Base-by-base conservation (phyloP, 805 yeast species). In the Hanseniaspora vineae region DNA sequence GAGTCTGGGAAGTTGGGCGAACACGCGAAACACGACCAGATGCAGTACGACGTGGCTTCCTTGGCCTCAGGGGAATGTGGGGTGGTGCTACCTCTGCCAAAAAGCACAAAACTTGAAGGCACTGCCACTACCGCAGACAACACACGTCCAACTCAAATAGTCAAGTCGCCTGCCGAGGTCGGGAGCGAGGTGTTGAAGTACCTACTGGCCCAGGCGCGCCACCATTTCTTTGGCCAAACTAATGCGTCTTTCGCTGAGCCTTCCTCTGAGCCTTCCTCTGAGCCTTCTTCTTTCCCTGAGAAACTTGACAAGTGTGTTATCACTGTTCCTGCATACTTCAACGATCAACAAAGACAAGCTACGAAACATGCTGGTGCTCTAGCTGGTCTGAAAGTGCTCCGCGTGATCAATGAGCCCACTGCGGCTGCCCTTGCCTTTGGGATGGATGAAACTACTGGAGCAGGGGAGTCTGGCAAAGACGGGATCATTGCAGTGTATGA, bases 351-450 rank as follows among this genome's bases (percentile, higher is more conserved):
- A 62, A 72, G 92, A 63, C 88, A 80, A 60, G 89, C 90, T 5
- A 84, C 92, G n/a, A 81, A 83, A 59, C 75, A 74, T 58, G 85
- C 90, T 0, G 94, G 90, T 33, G 70, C 72, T 56, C 66, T 81
- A 54, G 84, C 83, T n/a, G 90, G 90, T 23, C 64, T 84, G 54
- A 79, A 83, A 49, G 84, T 84, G 31, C 64, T 83, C 55, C 70
- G 94, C 62, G 88, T 84, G 43, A 75, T 84, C 32, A 84, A 84
- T 63, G 92, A 84, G 64, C 92, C 92, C 39, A 84, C 92, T 20
- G 90, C 90, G 11, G 90, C 92, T 31, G 90, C 90, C 14, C 71
- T 84, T 56, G 88, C 90, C 39, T 84, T 83, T 60, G 92, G 92
- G 43, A 67, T 82, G 31, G 84, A 23, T 8, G 29, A 80, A 54